Evolutionary conservation across 192 early-diverging fungal species (phyloP).

Genomic region (Kickxella alabastrina): DNA sequence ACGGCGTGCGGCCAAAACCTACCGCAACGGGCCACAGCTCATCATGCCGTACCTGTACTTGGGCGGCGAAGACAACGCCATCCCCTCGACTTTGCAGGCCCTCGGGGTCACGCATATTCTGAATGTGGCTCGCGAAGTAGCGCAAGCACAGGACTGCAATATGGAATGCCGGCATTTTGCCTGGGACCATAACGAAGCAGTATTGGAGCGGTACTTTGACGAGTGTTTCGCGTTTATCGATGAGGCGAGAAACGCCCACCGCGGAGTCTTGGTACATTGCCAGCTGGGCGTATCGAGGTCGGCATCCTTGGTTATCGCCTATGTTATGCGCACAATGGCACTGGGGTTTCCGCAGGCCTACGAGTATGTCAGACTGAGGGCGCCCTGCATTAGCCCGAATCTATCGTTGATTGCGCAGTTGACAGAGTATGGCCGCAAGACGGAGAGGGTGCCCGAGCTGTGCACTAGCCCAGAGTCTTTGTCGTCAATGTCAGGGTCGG

Average conservation of each 20-base stretch:
- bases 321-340: constrained; percentile 71
- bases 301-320: constrained; percentile 80
- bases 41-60: constrained; percentile 48
- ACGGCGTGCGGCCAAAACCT: constrained; percentile 29
- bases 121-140: constrained; percentile 32
- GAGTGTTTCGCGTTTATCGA: constrained; percentile 67
- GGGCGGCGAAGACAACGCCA: constrained; percentile 29
- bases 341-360: constrained; percentile 64
- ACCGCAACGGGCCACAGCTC: constrained; percentile 30
- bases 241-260: constrained; percentile 46
- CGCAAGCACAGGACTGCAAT: not conserved
- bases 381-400: constrained; percentile 78
- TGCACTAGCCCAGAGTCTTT: not conserved
- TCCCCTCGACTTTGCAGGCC: constrained; percentile 4
- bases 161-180: constrained; percentile 60
- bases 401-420: constrained; percentile 77
- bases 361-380: constrained; percentile 65
- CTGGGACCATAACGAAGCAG: constrained; percentile 74
- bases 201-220: constrained; percentile 60
- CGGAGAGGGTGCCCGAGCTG: not conserved
- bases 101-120: constrained; percentile 19
- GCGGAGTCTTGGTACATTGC: constrained; percentile 78
- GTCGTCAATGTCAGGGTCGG: not conserved
- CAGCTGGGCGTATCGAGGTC: constrained; percentile 87
- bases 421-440: constrained; percentile 58